Percentiles rank a stretch among this genome's conserved stretches.
Evolutionary conservation across 495 filamentous ascomycete genomes (phyloP).

Genomic region (Tetracladium marchalianum): DNA sequence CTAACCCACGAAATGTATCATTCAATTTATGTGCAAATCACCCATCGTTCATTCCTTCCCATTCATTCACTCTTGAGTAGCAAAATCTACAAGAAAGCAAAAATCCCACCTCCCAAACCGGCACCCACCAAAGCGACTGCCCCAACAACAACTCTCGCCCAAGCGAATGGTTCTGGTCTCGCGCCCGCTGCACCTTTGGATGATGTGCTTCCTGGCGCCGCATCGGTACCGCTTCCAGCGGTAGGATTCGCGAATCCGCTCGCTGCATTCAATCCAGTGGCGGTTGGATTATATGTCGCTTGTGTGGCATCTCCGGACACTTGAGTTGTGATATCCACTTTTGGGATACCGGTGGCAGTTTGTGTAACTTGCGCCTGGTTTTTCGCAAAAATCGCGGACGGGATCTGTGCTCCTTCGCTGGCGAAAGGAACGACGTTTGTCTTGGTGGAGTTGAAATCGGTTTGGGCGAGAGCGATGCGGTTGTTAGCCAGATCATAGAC

Average conservation of each 20-base stretch:
- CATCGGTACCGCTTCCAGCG: slow-evolving; percentile 16
- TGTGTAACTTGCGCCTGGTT: slow-evolving; percentile 28
- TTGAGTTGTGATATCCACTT: slow-evolving; percentile 1
- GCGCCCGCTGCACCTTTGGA: slow-evolving; percentile 23
- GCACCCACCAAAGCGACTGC: slow-evolving; percentile 26
- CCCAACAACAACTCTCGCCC: slow-evolving; percentile 24
- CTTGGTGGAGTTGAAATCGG: slow-evolving; percentile 70
- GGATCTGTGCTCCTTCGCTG: slow-evolving; percentile 37
- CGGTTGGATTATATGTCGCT: slow-evolving; percentile 16
- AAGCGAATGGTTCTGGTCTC: slow-evolving; percentile 24
- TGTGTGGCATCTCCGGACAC: neutral
- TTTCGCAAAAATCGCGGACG: slow-evolving; percentile 35
- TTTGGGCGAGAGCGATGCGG: slow-evolving; percentile 75
- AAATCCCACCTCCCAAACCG: slow-evolving; percentile 30
- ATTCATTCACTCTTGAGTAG: no score
- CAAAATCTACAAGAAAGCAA: slow-evolving; percentile 17
- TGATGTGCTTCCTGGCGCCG: neutral
- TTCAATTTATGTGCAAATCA: no score
- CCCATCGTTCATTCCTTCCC: no score
- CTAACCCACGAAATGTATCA: no score
- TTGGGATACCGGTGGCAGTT: slow-evolving; percentile 18
- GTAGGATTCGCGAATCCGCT: slow-evolving; percentile 22
- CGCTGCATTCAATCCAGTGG: slow-evolving; percentile 13
- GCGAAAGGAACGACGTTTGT: slow-evolving; percentile 43
- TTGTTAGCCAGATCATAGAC: slow-evolving; percentile 91